phyloP scores from a whole-genome alignment of 148 eudicot species.

The Salicornia ramosissima region DNA sequence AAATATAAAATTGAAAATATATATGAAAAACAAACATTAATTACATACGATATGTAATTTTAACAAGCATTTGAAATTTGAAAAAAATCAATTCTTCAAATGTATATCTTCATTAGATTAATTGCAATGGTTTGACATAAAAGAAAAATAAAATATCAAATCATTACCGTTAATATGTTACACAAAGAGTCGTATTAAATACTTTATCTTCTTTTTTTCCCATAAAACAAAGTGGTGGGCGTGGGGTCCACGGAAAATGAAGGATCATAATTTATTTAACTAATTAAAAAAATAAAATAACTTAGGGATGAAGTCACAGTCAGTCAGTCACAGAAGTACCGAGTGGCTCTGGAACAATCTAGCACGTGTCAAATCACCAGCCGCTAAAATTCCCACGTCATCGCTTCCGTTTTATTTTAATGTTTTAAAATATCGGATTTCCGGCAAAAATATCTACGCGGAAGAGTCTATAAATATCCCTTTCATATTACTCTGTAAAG shows the following conservation, averaged over 20 bases:
- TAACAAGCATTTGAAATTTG: no score
- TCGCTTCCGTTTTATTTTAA: background rate
- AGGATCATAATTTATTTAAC: background rate
- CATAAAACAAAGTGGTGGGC: background rate
- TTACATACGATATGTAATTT: no score
- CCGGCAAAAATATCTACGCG: background rate
- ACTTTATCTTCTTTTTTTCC: no score
- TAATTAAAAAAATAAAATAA: background rate
- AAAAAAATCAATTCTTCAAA: no score
- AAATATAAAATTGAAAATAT: no score
- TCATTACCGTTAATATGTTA: no score
- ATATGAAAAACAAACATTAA: no score
- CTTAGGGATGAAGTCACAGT: background rate
- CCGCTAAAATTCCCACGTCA: constrained; percentile 14
- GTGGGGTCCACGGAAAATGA: background rate
- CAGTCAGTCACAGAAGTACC: background rate
- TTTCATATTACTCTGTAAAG: background rate
- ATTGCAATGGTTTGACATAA: no score
- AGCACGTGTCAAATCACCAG: constrained; percentile 6
- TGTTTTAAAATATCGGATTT: background rate
- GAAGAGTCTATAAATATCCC: constrained; percentile 12
- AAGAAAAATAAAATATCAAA: no score
- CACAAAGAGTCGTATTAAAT: no score
- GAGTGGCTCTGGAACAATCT: constrained; percentile 8
- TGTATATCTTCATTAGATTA: no score